phyloP scores from a whole-genome alignment of 345 rosid genomes.

The Tarenaya hassleriana region DNA sequence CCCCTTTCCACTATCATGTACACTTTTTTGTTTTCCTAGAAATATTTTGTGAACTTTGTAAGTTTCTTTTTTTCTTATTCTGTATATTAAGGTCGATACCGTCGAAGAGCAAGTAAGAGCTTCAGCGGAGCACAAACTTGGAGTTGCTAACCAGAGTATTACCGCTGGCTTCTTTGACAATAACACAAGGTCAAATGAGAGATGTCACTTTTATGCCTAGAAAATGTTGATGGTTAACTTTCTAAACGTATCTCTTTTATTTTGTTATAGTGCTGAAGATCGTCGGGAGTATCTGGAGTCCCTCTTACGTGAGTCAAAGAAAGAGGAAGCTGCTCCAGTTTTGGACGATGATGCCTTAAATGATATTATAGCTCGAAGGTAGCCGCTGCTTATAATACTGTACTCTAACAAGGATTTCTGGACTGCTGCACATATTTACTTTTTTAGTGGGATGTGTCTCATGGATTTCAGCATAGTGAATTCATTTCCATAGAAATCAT shows the following conservation, averaged over 20 bases:
- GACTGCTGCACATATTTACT: not conserved
- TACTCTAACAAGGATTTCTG: not conserved
- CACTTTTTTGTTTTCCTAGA: not conserved
- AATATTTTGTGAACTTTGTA: not conserved
- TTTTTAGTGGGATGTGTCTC: too few relatives aligned
- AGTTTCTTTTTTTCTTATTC: constrained; percentile 10
- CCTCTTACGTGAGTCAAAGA: constrained; percentile 77
- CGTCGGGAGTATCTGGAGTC: constrained; percentile 89
- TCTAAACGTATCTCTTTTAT: constrained; percentile 7
- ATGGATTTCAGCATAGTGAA: not conserved
- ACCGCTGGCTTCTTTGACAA: constrained; percentile 97
- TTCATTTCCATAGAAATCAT: not conserved
- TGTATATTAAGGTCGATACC: constrained; percentile 60
- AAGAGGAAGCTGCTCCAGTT: constrained; percentile 89
- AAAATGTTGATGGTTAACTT: constrained; percentile 4
- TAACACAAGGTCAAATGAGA: constrained; percentile 59
- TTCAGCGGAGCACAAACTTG: constrained; percentile 91
- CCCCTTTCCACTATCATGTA: not conserved
- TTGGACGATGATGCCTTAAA: constrained; percentile 81
- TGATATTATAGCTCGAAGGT: constrained; percentile 89
- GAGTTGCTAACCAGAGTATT: constrained; percentile 96
- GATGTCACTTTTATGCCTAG: not conserved
- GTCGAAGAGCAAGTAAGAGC: constrained; percentile 97
- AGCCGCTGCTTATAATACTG: constrained; percentile 14
- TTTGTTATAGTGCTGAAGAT: constrained; percentile 74